phyloP scores from a whole-genome alignment of 345 rosid genomes.

The Eucalyptus rudis region DNA sequence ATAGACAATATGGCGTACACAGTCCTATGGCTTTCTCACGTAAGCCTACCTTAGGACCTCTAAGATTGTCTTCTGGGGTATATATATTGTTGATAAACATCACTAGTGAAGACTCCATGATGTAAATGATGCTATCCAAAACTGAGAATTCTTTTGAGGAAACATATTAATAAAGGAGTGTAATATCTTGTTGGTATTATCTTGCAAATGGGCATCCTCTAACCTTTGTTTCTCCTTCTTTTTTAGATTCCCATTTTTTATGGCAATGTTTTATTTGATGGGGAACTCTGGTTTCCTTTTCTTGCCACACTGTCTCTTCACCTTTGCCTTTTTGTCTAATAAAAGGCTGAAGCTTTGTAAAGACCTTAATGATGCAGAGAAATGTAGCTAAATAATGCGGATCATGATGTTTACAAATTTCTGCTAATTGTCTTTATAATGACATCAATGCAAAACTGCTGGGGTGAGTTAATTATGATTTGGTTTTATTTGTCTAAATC shows the following conservation, averaged over 20 bases:
- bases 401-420: neutral
- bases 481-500: neutral
- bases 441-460: neutral
- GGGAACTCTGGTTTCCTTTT: neutral
- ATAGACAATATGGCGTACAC: neutral
- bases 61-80: neutral
- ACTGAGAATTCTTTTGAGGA: neutral
- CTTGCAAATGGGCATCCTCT: neutral
- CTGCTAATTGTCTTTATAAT: neutral
- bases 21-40: neutral
- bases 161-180: neutral
- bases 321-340: neutral
- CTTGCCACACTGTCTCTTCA: neutral
- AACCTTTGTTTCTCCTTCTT: neutral
- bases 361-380: neutral
- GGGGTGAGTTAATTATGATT: neutral
- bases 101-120: neutral
- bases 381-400: neutral
- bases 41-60: neutral
- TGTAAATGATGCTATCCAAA: neutral
- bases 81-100: neutral
- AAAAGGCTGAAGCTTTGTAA: neutral
- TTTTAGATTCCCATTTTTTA: neutral
- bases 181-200: neutral
- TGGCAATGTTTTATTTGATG: neutral